Evolutionary conservation across 768 basidiomycete genomes (phyloP).

Genomic region (Tylopilus sp.): DNA sequence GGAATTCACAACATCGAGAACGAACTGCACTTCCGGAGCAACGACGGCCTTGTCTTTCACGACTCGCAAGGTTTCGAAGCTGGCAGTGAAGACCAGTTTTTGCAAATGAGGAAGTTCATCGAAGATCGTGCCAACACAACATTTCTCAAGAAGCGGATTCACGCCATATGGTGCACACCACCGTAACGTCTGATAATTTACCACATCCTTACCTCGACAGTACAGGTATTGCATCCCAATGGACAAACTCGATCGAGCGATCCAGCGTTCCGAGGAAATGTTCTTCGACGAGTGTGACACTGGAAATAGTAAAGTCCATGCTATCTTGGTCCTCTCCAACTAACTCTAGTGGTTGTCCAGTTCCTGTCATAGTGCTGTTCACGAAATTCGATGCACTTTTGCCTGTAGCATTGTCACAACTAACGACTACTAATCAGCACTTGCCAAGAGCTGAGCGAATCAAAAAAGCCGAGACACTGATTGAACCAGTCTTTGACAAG

Average conservation of each 20-base stretch:
- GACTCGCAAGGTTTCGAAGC: slow-evolving; percentile 8
- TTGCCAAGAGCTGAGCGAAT: background rate
- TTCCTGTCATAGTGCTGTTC: slow-evolving; percentile 9
- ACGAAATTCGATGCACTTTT: slow-evolving; percentile 10
- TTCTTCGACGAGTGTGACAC: slow-evolving; percentile 5
- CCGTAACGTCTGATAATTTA: background rate
- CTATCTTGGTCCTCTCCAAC: no score
- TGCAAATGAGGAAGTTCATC: slow-evolving; percentile 3
- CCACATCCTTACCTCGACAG: background rate
- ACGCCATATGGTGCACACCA: slow-evolving; percentile 2
- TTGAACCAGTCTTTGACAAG: background rate
- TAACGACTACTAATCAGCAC: background rate
- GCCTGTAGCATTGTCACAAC: background rate
- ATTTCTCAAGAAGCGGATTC: slow-evolving; percentile 2
- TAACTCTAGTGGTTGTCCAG: background rate
- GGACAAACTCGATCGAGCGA: slow-evolving; percentile 1
- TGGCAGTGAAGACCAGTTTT: background rate
- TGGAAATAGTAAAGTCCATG: background rate
- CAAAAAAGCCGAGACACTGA: background rate
- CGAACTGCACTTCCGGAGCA: no score
- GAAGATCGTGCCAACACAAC: background rate
- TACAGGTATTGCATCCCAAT: slow-evolving; percentile 4
- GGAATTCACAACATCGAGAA: no score
- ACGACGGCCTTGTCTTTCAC: no score
- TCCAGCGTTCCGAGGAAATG: background rate